Evolutionary conservation across 805 yeast species (phyloP).

Genomic region (Nakazawaea ambrosiae): DNA sequence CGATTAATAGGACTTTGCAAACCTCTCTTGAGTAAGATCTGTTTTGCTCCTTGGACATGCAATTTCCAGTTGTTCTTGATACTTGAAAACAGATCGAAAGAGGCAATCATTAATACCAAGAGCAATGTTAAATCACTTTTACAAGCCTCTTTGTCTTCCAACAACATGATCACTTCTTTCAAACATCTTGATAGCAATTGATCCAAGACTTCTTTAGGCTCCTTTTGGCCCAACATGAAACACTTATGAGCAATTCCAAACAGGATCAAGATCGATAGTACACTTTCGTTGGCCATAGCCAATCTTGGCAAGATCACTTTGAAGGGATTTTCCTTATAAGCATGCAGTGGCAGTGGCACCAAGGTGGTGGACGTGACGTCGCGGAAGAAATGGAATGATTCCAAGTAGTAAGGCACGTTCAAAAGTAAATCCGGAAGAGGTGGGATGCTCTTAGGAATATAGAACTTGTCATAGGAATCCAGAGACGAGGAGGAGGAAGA

Average conservation of each 20-base stretch:
- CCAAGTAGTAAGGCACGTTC: constrained; percentile 53
- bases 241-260: constrained; percentile 36
- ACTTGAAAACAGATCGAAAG: constrained; percentile 44
- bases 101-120: constrained; percentile 48
- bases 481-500: constrained; percentile 13
- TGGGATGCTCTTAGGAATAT: constrained; percentile 26
- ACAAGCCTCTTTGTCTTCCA: constrained; percentile 44
- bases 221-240: constrained; percentile 17
- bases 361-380: constrained; percentile 52
- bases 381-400: constrained; percentile 56
- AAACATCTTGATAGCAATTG: constrained; percentile 51
- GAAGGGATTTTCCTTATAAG: constrained; percentile 60
- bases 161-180: constrained; percentile 42
- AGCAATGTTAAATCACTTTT: constrained; percentile 65
- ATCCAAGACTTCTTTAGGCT: constrained; percentile 37
- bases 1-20: constrained; percentile 26
- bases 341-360: constrained; percentile 56
- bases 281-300: constrained; percentile 53
- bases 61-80: constrained; percentile 50
- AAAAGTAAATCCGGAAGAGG: constrained; percentile 56
- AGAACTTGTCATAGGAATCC: constrained; percentile 14
- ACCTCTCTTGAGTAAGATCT: constrained; percentile 50
- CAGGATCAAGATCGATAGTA: constrained; percentile 50
- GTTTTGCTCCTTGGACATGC: constrained; percentile 62
- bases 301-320: constrained; percentile 56